phyloP scores from a whole-genome alignment of 768 basidiomycete species.

The Myochromella boudieri region DNA sequence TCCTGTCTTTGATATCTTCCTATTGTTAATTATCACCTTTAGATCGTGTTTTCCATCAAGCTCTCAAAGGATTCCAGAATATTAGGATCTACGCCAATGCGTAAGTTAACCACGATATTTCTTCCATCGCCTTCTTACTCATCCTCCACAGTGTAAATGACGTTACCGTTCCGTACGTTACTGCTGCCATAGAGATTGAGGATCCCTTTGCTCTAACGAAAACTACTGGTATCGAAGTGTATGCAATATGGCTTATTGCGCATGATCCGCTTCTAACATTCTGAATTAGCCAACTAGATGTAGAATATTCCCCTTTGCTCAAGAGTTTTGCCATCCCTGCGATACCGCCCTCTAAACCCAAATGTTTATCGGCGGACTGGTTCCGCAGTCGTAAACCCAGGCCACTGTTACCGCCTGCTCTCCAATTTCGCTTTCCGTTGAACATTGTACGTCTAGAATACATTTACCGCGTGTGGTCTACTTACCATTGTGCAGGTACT shows the following conservation, averaged over 20 bases:
- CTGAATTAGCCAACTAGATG: constrained; percentile 48
- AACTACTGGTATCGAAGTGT: constrained; percentile 64
- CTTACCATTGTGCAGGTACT: constrained; percentile 37
- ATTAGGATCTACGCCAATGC: constrained; percentile 82
- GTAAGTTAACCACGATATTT: constrained; percentile 44
- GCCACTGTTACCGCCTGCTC: constrained; percentile 56
- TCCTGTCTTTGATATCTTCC: background rate
- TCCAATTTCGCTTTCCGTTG: constrained; percentile 63
- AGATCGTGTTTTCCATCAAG: constrained; percentile 79
- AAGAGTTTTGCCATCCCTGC: constrained; percentile 48
- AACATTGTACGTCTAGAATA: constrained; percentile 59
- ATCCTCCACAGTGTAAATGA: constrained; percentile 58
- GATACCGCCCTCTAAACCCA: constrained; percentile 42
- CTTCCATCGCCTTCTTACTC: background rate
- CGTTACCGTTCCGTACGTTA: constrained; percentile 79
- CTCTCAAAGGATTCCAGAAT: constrained; percentile 62
- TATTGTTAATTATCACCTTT: background rate
- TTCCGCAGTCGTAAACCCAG: constrained; percentile 39
- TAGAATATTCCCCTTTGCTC: constrained; percentile 58
- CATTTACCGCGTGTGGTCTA: constrained; percentile 1
- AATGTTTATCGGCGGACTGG: constrained; percentile 43
- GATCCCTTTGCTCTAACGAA: constrained; percentile 64
- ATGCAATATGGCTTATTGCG: constrained; percentile 17
- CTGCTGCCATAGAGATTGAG: constrained; percentile 66
- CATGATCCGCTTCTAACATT: constrained; percentile 5